Evolutionary conservation across 2,329 filamentous ascomycete species (phyloP), one percentile per base, ranked within the genome.

Genomic region (Epichloe glyceriae): DNA sequence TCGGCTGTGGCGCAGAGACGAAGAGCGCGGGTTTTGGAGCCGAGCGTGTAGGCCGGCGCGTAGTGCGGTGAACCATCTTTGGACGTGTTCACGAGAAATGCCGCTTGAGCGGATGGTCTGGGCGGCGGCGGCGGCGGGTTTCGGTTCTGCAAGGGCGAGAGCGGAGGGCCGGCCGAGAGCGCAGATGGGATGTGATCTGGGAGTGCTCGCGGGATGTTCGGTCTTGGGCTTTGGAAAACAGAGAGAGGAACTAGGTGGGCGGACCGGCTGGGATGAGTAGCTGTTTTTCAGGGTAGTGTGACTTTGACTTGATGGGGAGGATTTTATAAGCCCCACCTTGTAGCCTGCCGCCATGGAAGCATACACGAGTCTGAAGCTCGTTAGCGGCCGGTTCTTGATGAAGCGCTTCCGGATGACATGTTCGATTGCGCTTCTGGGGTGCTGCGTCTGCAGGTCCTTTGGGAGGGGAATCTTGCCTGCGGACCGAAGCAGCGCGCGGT

Each of bases 341-440:
- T 90, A 90, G 22, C 86, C 87, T 26, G 78, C 76, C 35, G 76
- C 68, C 58, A 91, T 78, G 7, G 80, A 76, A 2, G 78, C 70
- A 47, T 76, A 74, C 22, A 88, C 69, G 38, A 86, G 71, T 17
- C 79, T 74, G 1, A 73, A 68, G 56, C 80, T 84, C 12, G 72
- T 75, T 51, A 83, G 72, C 45, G 71, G 63, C 43, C 68, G 69
- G 62, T 88, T 83, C 51, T 75, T 73, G 47, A 67, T 70, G 63
- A 90, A 89, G 51, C 76, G 73, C 55, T 76, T 78, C 51, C 74
- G 75, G 44, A 88, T 69, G 4, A 85, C 67, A 51, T 77, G 72
- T 48, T 70, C 55, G 8, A 49, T 47, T 4, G 51, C 20, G 38
- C 14, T 66, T 52, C 60, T 61, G 17, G 40, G 59, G 3, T 3